These are phyloP conservation scores for Rhynchospora tenuis DNA, from an alignment of 176 grass and related monocot species.

Conservation along the genomic window DNA sequence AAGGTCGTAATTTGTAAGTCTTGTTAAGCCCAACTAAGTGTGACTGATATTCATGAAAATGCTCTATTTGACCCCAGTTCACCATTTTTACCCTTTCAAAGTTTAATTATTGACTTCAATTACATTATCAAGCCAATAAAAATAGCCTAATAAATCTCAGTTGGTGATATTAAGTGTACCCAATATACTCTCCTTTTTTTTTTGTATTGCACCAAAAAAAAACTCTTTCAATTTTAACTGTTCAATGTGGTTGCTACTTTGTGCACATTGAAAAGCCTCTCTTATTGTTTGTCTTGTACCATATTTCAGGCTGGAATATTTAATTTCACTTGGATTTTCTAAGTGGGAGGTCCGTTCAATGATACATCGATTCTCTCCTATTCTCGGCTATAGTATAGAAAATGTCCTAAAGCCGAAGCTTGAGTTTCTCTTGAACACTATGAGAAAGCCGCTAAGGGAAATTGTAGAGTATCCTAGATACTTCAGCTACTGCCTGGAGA, in stretches of 20 bases:
- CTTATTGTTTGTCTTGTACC: not conserved
- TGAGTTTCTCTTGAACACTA: constrained; percentile 60
- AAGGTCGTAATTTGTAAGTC: not conserved
- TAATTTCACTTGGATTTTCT: constrained; percentile 49
- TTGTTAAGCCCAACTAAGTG: not conserved
- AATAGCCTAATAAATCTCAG: not conserved
- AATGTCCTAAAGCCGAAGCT: constrained; percentile 79
- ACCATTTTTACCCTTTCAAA: constrained; percentile 28
- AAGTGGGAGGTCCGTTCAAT: constrained; percentile 77
- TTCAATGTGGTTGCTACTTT: not conserved
- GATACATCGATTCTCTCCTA: constrained; percentile 77
- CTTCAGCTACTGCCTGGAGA: constrained; percentile 80
- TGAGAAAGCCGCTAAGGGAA: constrained; percentile 60
- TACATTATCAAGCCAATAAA: constrained; percentile 29
- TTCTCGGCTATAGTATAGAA: constrained; percentile 70
- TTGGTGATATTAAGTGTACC: not conserved
- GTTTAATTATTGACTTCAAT: constrained; percentile 40
- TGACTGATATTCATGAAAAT: not conserved
- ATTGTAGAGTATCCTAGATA: constrained; percentile 81
- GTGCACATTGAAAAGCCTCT: not conserved
- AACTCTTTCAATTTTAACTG: not conserved
- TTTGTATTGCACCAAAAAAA: not conserved
- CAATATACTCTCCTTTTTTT: not conserved
- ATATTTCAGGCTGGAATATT: constrained; percentile 58
- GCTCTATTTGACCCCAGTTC: not conserved